Percentiles rank a stretch among this genome's conserved stretches.
phyloP scores from a whole-genome alignment of 805 yeast species.

The Starmera dryadoides region DNA sequence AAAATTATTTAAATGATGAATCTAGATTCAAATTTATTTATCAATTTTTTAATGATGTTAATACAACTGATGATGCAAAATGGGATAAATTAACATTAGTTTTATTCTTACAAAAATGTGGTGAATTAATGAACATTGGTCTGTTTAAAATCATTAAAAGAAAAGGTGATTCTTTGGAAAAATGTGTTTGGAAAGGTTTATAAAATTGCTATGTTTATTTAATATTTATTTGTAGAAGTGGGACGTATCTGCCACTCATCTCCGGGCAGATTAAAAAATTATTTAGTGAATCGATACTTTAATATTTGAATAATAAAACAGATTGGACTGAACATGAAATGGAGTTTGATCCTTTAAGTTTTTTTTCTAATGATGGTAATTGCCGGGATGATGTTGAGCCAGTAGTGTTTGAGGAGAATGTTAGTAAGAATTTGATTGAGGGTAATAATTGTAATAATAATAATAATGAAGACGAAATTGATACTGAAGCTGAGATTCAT shows the following conservation, averaged over 20 bases:
- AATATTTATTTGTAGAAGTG: too few species aligned
- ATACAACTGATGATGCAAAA: conserved; percentile 24
- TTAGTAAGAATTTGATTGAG: not conserved
- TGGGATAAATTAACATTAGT: conserved; percentile 64
- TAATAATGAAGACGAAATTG: not conserved
- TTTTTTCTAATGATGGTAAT: conserved; percentile 17
- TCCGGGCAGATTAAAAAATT: too few species aligned
- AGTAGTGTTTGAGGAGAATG: not conserved
- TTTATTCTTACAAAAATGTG: conserved; percentile 69
- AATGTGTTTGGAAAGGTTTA: conserved; percentile 63
- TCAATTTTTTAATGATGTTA: conserved; percentile 20
- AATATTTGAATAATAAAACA: too few species aligned
- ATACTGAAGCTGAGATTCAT: not conserved
- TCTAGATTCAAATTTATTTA: conserved; percentile 20
- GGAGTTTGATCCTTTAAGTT: conserved; percentile 29
- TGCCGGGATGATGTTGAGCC: not conserved
- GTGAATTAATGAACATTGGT: conserved; percentile 66
- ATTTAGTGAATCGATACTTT: too few species aligned
- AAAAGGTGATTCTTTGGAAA: conserved; percentile 62
- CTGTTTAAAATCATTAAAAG: conserved; percentile 48
- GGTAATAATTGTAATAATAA: not conserved
- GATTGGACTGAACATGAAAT: not conserved
- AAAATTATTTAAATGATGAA: conserved; percentile 16
- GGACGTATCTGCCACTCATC: too few species aligned
- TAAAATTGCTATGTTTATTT: too few species aligned